Evolutionary conservation across 208 protist species (phyloP).

Genomic region (Leishmania tarentolae): DNA sequence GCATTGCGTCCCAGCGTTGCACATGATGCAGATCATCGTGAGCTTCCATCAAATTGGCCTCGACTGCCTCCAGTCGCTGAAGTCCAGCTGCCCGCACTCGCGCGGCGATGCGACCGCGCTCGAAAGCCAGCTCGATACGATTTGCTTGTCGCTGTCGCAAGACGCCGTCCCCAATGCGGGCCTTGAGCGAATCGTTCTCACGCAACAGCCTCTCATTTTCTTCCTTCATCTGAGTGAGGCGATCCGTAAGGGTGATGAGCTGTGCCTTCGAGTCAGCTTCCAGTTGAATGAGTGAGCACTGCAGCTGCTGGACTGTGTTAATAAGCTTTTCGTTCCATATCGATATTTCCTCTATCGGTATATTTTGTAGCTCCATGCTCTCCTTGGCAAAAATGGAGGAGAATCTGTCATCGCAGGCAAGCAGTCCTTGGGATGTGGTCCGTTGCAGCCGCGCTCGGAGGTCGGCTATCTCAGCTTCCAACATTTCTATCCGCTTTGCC

Average conservation of each 20-base stretch:
- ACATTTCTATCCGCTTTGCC: slow-evolving; percentile 38
- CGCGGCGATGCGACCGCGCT: slow-evolving; percentile 50
- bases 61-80: slow-evolving; percentile 67
- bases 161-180: slow-evolving; percentile 74
- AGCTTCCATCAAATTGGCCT: slow-evolving; percentile 76
- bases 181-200: slow-evolving; percentile 78
- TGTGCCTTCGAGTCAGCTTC: slow-evolving; percentile 62
- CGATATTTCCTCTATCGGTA: slow-evolving; percentile 39
- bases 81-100: slow-evolving; percentile 62
- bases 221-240: slow-evolving; percentile 36
- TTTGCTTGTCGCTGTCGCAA: slow-evolving; percentile 73
- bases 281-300: slow-evolving; percentile 51
- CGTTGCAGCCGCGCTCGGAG: slow-evolving; percentile 30
- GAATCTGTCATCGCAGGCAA: not conserved
- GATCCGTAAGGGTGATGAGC: slow-evolving; percentile 45
- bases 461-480: slow-evolving; percentile 38
- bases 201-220: slow-evolving; percentile 36
- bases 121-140: slow-evolving; percentile 71
- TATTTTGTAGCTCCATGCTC: slow-evolving; percentile 17
- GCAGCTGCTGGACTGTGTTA: slow-evolving; percentile 57
- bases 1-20: slow-evolving; percentile 70
- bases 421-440: slow-evolving; percentile 1
- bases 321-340: slow-evolving; percentile 75
- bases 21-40: slow-evolving; percentile 86
- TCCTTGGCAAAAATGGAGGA: slow-evolving; percentile 3